phyloP scores from a whole-genome alignment of 768 basidiomycete species.

The Lactifluus piperatus region DNA sequence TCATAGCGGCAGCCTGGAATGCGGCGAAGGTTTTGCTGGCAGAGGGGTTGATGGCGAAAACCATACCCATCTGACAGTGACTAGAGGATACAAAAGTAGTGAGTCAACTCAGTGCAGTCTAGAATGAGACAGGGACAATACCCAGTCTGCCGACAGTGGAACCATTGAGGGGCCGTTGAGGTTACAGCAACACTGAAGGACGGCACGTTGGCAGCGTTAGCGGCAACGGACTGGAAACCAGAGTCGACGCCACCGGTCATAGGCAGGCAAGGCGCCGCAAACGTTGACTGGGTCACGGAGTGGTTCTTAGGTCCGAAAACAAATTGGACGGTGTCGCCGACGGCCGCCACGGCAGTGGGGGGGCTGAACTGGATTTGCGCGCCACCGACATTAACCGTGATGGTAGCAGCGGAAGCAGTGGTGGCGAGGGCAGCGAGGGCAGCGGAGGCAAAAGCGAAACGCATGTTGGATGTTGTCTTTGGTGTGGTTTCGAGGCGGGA shows the following conservation, averaged over 20 bases:
- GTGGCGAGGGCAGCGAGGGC: conserved; percentile 12
- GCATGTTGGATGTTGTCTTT: conserved; percentile 9
- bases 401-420: background rate
- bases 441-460: conserved; percentile 15
- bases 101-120: background rate
- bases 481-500: background rate
- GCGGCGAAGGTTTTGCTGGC: conserved; percentile 22
- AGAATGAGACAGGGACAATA: conserved; percentile 6
- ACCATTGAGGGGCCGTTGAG: conserved; percentile 25
- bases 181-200: conserved; percentile 19
- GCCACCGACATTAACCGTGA: conserved; percentile 15
- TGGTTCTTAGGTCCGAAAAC: conserved; percentile 19
- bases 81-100: conserved; percentile 2
- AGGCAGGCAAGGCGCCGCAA: conserved; percentile 27
- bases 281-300: conserved; percentile 31
- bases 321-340: conserved; percentile 23
- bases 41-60: conserved; percentile 27
- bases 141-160: conserved; percentile 25
- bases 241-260: conserved; percentile 23
- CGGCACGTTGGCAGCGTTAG: conserved; percentile 9
- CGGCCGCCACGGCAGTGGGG: conserved; percentile 15
- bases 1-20: conserved; percentile 22
- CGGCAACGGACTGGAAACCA: conserved; percentile 24
- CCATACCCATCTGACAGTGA: conserved; percentile 26
- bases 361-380: conserved; percentile 14